Percentiles rank a stretch among this genome's conserved stretches.
phyloP scores from a whole-genome alignment of 164 flowering plant genomes.

The grape (Vitis vinifera) region ASM3070453v1 NC_081811.1:5468001-5468500 shows the following conservation, averaged over 20 bases:
- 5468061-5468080: slow-evolving; percentile 95
- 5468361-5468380: slow-evolving; percentile 26
- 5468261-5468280: slow-evolving; percentile 83
- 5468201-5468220: slow-evolving; percentile 94
- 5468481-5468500: slow-evolving; percentile 97
- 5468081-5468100: slow-evolving; percentile 90
- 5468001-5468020: slow-evolving; percentile 73
- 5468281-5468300: slow-evolving; percentile 83
- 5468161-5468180: slow-evolving; percentile 82
- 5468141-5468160: slow-evolving; percentile 87
- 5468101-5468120: slow-evolving; percentile 97
- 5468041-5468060: slow-evolving; percentile 97
- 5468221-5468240: slow-evolving; percentile 90
- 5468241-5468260: slow-evolving; percentile 85
- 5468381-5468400: slow-evolving; percentile 78
- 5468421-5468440: slow-evolving; percentile 31
- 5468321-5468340: slow-evolving; percentile 35
- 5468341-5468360: slow-evolving; percentile 18
- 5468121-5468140: slow-evolving; percentile 84
- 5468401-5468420: slow-evolving; percentile 52
- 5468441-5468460: slow-evolving; percentile 73
- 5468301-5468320: slow-evolving; percentile 79
- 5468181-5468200: slow-evolving; percentile 91
- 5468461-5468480: slow-evolving; percentile 76
- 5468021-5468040: slow-evolving; percentile 81